Conservation (phyloP, 495 filamentous ascomycete genomes). For the Podospora didyma region DNA sequence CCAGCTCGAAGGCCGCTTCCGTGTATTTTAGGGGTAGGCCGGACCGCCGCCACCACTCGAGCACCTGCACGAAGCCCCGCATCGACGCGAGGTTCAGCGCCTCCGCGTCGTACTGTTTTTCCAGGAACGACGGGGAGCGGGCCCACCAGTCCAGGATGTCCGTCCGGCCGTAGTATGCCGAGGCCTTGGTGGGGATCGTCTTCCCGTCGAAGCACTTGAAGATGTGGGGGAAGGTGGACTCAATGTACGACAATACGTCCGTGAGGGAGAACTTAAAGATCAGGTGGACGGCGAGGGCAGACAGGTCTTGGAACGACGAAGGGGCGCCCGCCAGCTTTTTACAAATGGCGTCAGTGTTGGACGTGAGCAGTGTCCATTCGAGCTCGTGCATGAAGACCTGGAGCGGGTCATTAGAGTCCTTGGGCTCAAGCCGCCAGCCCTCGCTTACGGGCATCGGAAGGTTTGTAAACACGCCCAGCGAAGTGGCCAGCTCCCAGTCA, state of each 20-base stretch:
- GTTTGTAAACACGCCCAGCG: conserved; percentile 73
- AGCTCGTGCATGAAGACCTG: conserved; percentile 57
- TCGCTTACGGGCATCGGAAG: conserved; percentile 62
- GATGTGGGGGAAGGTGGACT: conserved; percentile 68
- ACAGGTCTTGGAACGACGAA: conserved; percentile 66
- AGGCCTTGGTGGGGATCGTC: conserved; percentile 78
- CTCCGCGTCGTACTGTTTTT: conserved; percentile 70
- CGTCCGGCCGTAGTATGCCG: conserved; percentile 77
- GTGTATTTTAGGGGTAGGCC: conserved; percentile 79
- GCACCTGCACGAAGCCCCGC: conserved; percentile 74
- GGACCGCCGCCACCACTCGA: conserved; percentile 88
- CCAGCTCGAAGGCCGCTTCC: conserved; percentile 80
- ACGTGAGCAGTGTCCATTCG: conserved; percentile 77
- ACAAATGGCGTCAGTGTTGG: conserved; percentile 62
- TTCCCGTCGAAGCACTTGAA: conserved; percentile 81
- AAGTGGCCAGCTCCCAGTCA: conserved; percentile 85
- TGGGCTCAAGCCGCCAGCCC: conserved; percentile 52
- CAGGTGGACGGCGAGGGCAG: conserved; percentile 75
- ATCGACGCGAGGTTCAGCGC: conserved; percentile 83
- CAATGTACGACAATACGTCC: conserved; percentile 75
- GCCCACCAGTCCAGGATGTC: conserved; percentile 83
- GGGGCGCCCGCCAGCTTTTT: conserved; percentile 61
- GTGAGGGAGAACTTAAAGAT: conserved; percentile 87
- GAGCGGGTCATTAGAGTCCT: conserved; percentile 39
- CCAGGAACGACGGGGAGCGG: conserved; percentile 66